These are phyloP conservation scores for Candida golubevii DNA, from an alignment of 805 yeast genomes.

Conservation along the genomic window DNA sequence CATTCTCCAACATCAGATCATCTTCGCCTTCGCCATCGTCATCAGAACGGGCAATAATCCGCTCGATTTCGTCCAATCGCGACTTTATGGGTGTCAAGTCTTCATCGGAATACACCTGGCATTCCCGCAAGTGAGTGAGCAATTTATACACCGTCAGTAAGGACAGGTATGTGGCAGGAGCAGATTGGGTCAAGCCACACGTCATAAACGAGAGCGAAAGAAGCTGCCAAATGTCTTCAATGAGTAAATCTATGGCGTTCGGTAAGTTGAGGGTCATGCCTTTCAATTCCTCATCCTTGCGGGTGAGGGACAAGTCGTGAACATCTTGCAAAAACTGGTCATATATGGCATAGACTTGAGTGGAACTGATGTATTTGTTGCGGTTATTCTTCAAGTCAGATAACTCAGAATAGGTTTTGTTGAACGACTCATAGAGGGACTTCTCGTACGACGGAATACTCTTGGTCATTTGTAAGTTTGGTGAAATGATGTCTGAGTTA, in stretches of 20 bases:
- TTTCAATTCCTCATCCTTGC: constrained; percentile 45
- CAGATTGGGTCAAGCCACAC: constrained; percentile 83
- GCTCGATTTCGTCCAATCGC: constrained; percentile 65
- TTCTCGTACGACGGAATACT: constrained; percentile 36
- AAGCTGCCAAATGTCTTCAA: constrained; percentile 88
- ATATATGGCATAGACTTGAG: constrained; percentile 60
- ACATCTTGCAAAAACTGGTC: constrained; percentile 52
- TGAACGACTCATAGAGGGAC: constrained; percentile 27
- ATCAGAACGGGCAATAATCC: constrained; percentile 45
- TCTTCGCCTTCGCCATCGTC: constrained; percentile 12
- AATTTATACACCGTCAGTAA: constrained; percentile 81
- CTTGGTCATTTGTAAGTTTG: constrained; percentile 11
- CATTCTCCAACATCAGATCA: constrained; percentile 5
- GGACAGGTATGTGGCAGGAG: constrained; percentile 93
- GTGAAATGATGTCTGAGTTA: no score
- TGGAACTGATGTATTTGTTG: constrained; percentile 58
- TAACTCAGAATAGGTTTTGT: constrained; percentile 24
- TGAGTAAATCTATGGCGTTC: constrained; percentile 60
- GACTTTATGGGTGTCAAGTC: constrained; percentile 76
- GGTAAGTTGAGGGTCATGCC: constrained; percentile 37
- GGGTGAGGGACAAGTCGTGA: constrained; percentile 48
- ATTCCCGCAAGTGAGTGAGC: constrained; percentile 75
- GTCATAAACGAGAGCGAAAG: constrained; percentile 84
- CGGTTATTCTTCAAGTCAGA: constrained; percentile 55
- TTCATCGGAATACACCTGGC: constrained; percentile 75